Base-by-base conservation (phyloP, 495 filamentous ascomycete species). In the Xylaria acuta region DNA sequence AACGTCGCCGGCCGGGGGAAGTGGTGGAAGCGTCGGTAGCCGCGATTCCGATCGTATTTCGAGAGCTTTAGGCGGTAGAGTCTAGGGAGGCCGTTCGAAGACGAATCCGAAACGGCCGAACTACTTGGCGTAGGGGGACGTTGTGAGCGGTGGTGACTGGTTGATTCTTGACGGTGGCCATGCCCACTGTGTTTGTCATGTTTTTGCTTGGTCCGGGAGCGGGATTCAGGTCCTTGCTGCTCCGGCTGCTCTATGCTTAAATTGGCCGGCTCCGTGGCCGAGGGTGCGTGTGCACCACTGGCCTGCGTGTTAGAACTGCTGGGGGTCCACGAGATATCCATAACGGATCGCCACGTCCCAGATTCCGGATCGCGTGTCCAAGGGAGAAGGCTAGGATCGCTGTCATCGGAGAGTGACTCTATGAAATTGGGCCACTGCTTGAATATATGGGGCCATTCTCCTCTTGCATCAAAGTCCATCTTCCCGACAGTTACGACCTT, bases 111-210 rank as follows among this genome's bases (percentile, higher is more conserved):
- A 9, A 5, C 30, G 32, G 5, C 14, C 0, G 30, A n/a, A 9
- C 0, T 9, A 2, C 12, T 36, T 3, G 27, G 30, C 32, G 27
- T n/a, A 8, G 3, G 18, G 36, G 58, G n/a, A 25, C 9, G 7
- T 20, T 1, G n/a, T n/a, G 32, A n/a, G 32, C 5, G 5, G 5
- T n/a, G 32, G 11, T 38, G 56, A 60, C 32, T 60, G 18, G 11
- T 22, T 60, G 30, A 8, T 11, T 12, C 40, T 38, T 36, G 34
- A 62, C 16, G 2, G 32, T 7, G 40, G n/a, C 70, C 74, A 72
- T 75, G 5, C 54, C 32, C 70, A 3, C 38, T 43, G 14, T 22
- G 14, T 34, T 20, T 20, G 5, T 34, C 6, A 1, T 32, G 53
- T 18, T 34, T 0, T 34, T 58, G 27, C 27, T 20, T 34, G 2